Base-by-base conservation (phyloP, 2,329 filamentous ascomycete species). In the Aulographum hederae region DNA sequence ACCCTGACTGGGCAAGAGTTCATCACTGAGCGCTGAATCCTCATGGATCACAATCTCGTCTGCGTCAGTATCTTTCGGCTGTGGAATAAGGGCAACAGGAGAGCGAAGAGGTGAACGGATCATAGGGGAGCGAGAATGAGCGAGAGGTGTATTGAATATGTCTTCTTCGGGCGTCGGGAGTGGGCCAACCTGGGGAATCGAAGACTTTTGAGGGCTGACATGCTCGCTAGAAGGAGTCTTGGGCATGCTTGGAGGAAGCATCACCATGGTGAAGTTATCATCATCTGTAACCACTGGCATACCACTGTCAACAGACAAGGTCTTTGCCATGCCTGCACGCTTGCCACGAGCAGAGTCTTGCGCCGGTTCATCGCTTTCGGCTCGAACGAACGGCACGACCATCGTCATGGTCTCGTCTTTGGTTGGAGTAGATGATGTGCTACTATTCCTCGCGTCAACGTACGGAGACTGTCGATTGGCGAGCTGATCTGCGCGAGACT, bases 241-340 rank as follows among this genome's bases (percentile, higher is more conserved):
- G n/a, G n/a, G n/a, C n/a, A n/a, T n/a, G n/a, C n/a, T n/a, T n/a
- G n/a, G 21, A 8, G 21, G 21, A 3, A 61, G 62, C 27, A 66
- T 48, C 5, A 65, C 58, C 54, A 65, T 62, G 3, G 60, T 64
- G 38, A 65, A 63, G 32, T 58, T 58, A 19, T 62, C 60, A 12
- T 62, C 57, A 17, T 57, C 58, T 11, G 45, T 28, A 8, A n/a
- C 49, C 17, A 50, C 31, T 6, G 42, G 43, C 5, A 47, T 54
- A 38, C 39, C 52, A 34, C 46, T 54, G 33, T 61, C 59, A 19
- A 56, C 46, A 15, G 48, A 49, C 23, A 45, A 45, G 8, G 52
- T 52, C 36, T 52, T 50, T 14, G 53, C 53, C 15, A 56, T 37
- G 2, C 46, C 52, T 18, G 54, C 50, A 28, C 56, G 45, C 34